Evolutionary conservation across 2,329 filamentous ascomycete genomes (phyloP).

Genomic region (Mycosphaerelloides madeirae): DNA sequence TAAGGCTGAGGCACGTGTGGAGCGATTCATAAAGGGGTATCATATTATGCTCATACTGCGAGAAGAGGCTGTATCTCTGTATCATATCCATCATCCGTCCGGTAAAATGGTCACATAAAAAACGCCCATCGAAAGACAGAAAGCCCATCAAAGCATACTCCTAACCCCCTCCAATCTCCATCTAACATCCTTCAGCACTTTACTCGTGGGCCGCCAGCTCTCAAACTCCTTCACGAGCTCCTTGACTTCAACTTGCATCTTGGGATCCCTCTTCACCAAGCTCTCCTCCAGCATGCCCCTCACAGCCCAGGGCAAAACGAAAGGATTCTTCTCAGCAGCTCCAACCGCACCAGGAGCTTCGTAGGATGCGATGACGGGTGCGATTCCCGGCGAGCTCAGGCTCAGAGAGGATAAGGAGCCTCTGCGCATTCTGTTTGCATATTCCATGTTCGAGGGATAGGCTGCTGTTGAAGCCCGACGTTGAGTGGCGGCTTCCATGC

Average conservation of each 20-base stretch:
- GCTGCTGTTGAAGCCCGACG: conserved; percentile 24
- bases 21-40: no score
- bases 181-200: conserved; percentile 91
- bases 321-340: conserved; percentile 62
- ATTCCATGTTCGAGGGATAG: conserved; percentile 26
- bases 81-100: no score
- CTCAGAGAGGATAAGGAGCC: conserved; percentile 23
- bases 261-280: conserved; percentile 75
- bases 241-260: conserved; percentile 60
- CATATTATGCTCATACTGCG: no score
- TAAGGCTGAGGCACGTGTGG: no score
- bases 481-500: conserved; percentile 18
- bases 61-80: no score
- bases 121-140: no score
- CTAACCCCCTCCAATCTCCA: conserved; percentile 87
- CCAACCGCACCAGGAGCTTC: conserved; percentile 30
- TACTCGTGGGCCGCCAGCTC: conserved; percentile 84
- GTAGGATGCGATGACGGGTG: conserved; percentile 35
- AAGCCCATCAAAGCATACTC: conserved; percentile 60
- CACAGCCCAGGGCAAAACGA: conserved; percentile 92
- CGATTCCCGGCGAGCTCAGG: conserved; percentile 27
- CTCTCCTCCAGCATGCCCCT: conserved; percentile 88
- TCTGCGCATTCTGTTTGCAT: conserved; percentile 33
- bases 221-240: conserved; percentile 84
- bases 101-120: no score